These are phyloP conservation scores for Acanthamoeba polyphaga DNA, from an alignment of 208 protist genomes.

Conservation along the genomic window DNA sequence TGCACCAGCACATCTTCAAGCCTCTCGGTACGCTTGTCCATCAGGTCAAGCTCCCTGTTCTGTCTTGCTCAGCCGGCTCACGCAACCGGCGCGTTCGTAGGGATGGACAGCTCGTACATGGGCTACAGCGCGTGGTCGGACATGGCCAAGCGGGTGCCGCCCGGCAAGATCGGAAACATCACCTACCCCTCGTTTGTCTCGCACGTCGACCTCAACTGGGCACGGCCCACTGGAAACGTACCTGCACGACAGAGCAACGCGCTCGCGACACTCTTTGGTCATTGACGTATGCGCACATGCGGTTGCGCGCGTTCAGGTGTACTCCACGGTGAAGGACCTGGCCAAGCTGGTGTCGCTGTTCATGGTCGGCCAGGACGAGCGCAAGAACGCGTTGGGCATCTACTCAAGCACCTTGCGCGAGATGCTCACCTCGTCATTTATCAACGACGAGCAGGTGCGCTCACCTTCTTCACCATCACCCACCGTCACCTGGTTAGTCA, in stretches of 20 bases:
- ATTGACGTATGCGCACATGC: neutral
- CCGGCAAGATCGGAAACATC: neutral
- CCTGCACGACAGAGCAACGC: neutral
- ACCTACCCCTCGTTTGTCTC: neutral
- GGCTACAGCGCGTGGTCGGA: neutral
- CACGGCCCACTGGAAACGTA: slow-evolving; percentile 30
- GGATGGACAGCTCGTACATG: slow-evolving; percentile 37
- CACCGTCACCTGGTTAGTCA: too few relatives aligned
- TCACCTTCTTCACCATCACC: too few relatives aligned
- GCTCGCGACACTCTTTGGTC: neutral
- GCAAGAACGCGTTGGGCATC: neutral
- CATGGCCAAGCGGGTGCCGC: slow-evolving; percentile 42
- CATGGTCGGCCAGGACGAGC: slow-evolving; percentile 5
- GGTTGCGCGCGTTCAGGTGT: neutral
- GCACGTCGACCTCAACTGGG: slow-evolving; percentile 47
- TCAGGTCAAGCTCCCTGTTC: too few relatives aligned
- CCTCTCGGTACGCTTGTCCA: slow-evolving; percentile 55
- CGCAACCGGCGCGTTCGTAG: neutral
- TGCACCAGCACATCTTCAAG: slow-evolving; percentile 30
- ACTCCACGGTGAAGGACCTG: neutral
- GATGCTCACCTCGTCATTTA: slow-evolving; percentile 5
- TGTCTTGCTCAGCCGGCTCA: too few relatives aligned
- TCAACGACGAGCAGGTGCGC: neutral
- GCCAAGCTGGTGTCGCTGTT: slow-evolving; percentile 51
- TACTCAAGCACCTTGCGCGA: neutral